Evolutionary conservation across 2,329 filamentous ascomycete genomes (phyloP).

Genomic region (Ophiosphaerella korrae): DNA sequence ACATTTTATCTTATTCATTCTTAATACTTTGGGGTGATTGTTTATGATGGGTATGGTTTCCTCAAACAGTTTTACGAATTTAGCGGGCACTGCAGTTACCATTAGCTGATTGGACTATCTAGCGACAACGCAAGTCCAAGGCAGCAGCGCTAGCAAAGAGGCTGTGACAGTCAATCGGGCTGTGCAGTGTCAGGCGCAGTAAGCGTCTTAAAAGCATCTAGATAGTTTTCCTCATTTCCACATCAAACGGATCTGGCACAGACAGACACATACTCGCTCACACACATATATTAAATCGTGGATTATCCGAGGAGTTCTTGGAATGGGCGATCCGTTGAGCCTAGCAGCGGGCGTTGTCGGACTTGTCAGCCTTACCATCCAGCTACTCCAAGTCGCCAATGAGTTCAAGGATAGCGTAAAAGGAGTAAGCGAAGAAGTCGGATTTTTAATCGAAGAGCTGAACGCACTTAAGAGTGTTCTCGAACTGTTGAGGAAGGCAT

Average conservation of each 20-base stretch:
- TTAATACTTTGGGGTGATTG: too few species aligned
- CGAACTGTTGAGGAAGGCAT: background rate
- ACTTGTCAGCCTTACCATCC: background rate
- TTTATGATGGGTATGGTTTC: too few species aligned
- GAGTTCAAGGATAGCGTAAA: background rate
- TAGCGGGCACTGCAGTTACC: background rate
- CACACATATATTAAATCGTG: background rate
- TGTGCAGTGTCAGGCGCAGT: background rate
- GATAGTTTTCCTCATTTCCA: background rate
- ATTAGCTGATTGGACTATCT: background rate
- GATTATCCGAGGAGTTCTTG: background rate
- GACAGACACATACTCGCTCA: background rate
- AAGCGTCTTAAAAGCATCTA: background rate
- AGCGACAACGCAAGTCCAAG: background rate
- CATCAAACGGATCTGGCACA: background rate
- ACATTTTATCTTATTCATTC: too few species aligned
- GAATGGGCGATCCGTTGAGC: background rate
- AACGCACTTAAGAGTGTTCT: background rate
- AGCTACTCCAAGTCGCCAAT: background rate
- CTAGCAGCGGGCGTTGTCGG: background rate
- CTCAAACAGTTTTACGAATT: too few species aligned
- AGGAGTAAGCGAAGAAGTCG: background rate
- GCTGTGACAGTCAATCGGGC: background rate
- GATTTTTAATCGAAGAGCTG: background rate
- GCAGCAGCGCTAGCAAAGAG: background rate